These are phyloP conservation scores for Kodamaea sp. DNA, from an alignment of 1,139 yeast genomes.

Conservation along the genomic window DNA sequence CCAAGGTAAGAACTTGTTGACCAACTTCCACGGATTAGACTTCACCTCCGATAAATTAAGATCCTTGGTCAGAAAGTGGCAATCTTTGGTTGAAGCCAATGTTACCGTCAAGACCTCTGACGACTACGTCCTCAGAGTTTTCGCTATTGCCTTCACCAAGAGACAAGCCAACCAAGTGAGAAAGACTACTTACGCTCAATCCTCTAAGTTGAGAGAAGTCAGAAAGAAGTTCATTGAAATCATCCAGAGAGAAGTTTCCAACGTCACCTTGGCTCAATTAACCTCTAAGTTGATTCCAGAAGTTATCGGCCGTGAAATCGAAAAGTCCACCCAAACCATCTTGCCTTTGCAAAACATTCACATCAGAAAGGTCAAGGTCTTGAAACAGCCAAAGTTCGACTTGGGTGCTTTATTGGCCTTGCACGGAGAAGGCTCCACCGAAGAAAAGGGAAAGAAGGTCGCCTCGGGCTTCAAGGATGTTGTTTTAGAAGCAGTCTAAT, in stretches of 20 bases:
- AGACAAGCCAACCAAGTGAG: slow-evolving; percentile 54
- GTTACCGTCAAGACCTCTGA: slow-evolving; percentile 54
- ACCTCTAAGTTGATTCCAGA: slow-evolving; percentile 54
- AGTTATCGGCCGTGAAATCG: slow-evolving; percentile 56
- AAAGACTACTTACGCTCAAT: slow-evolving; percentile 54
- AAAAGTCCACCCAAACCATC: slow-evolving; percentile 52
- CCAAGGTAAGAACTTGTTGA: slow-evolving; percentile 55
- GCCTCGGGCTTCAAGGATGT: slow-evolving; percentile 53
- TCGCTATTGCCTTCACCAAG: slow-evolving; percentile 55
- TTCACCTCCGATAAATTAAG: slow-evolving; percentile 53
- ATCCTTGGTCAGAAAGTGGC: slow-evolving; percentile 57
- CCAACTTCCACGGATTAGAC: slow-evolving; percentile 56
- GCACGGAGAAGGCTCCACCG: slow-evolving; percentile 53
- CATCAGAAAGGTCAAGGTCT: slow-evolving; percentile 54
- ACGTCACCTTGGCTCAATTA: slow-evolving; percentile 52
- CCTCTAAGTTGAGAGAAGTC: slow-evolving; percentile 52
- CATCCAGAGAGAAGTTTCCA: slow-evolving; percentile 54
- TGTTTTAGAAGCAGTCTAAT: slow-evolving; percentile 41
- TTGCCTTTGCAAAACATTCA: slow-evolving; percentile 55
- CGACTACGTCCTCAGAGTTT: slow-evolving; percentile 51
- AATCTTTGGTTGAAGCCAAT: slow-evolving; percentile 54
- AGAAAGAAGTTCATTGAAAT: slow-evolving; percentile 54
- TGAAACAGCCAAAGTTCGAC: slow-evolving; percentile 56
- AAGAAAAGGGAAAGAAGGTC: slow-evolving; percentile 55
- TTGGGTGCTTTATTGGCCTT: slow-evolving; percentile 52